Conservation (phyloP, 441 rosid genomes). For the Flueggea neowawraea region DNA sequence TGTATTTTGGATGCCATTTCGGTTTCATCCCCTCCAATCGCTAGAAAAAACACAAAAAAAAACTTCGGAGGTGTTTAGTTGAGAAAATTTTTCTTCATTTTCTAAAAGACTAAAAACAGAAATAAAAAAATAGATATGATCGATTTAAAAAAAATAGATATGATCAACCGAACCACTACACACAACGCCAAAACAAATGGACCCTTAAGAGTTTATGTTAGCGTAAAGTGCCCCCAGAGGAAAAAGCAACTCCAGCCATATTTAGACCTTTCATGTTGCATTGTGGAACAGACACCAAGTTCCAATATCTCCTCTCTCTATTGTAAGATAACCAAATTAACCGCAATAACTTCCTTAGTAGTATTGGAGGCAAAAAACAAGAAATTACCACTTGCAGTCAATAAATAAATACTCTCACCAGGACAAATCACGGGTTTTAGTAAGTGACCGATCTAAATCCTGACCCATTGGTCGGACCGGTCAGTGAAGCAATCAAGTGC, state of each 20-base stretch:
- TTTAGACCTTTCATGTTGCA: constrained; percentile 57
- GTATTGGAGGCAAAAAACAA: constrained; percentile 60
- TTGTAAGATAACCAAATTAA: constrained; percentile 53
- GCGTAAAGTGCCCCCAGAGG: constrained; percentile 52
- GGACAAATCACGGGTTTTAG: constrained; percentile 32
- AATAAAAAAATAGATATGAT: too few relatives aligned
- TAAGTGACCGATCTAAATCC: constrained; percentile 38
- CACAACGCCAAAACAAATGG: too few relatives aligned
- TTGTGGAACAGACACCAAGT: constrained; percentile 41
- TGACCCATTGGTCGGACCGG: constrained; percentile 57
- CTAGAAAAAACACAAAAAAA: too few relatives aligned
- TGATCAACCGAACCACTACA: too few relatives aligned
- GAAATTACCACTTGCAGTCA: constrained; percentile 50
- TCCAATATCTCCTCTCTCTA: constrained; percentile 30
- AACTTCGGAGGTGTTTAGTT: too few relatives aligned
- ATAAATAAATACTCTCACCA: constrained; percentile 50
- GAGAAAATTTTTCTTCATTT: too few relatives aligned
- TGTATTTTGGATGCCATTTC: too few relatives aligned
- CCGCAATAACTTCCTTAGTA: constrained; percentile 48
- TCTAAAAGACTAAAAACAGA: too few relatives aligned
- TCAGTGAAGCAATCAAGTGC: constrained; percentile 47
- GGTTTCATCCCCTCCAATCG: too few relatives aligned
- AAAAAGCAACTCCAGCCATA: constrained; percentile 71
- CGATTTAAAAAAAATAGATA: too few relatives aligned
- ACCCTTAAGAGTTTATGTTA: too few relatives aligned